Base-by-base conservation (phyloP, 257 asterid species). In the Nicotiana otophora region DNA sequence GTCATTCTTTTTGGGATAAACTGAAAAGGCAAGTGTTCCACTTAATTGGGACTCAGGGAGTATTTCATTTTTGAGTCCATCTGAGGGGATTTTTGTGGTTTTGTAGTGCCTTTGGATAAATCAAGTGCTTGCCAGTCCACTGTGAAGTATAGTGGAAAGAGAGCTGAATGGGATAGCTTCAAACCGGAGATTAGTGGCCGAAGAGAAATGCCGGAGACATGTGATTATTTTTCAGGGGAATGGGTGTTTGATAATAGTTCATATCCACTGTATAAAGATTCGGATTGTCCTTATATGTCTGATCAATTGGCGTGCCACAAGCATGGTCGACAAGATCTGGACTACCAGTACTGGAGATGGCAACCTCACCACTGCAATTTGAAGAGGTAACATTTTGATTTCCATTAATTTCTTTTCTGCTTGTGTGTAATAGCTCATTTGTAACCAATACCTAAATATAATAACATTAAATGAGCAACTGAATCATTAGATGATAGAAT, bases 221-320 rank as follows among this genome's bases (percentile, higher is more conserved):
- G 99, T 77, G 95, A 95, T 82, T 82, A 91, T 86, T 92, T 91
- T 86, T 91, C 94, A 0, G 99, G 99, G n/a, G 88, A 84, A 86
- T 95, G 99, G 98, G 93, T 94, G 76, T 92, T 72, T 10, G 98
- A 95, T 81, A 89, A 92, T 67, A 84, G 78, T 82, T 90, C 97
- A 0, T 86, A 91, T 55, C 98, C 99, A 17, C 78, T 95, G 87
- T 95, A 94, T 82, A 88, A 78, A 31, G 97, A 90, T 82, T 90
- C 89, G 28, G 92, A 93, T 78, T 95, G 99, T 83, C 91, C 94
- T 42, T 95, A 88, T 85, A 92, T 95, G 99, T 95, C 99, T 7
- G 98, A 95, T 82, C 99, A 92, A 87, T 85, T 95, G 88, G 91
- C 98, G 39, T 95, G 99, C 74, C 92, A 82, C 33, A 95, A 95